Evolutionary conservation across 768 basidiomycete species (phyloP), one percentile per base, ranked within the genome.

Genomic region (Pisolithus sp.): DNA sequence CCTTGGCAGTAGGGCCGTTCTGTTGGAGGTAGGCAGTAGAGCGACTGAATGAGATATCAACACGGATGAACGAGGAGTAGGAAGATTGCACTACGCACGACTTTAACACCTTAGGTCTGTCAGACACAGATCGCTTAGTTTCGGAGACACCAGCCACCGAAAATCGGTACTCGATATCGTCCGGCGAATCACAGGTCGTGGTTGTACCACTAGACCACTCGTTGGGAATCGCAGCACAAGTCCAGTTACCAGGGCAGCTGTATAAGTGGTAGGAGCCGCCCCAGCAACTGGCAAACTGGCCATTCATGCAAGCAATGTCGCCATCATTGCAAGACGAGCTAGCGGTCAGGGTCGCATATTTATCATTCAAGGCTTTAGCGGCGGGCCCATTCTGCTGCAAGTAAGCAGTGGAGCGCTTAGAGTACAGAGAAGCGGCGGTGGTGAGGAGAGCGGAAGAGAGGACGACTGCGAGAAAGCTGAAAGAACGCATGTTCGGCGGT

Each of bases 381-480:
- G 59, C 62, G 20, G 55, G 59, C 17, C 59, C 62, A 1, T 63
- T 63, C n/a, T 63, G 52, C 46, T 63, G 59, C 24, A 63, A 53
- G 45, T 40, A 60, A 13, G 38, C 45, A 23, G 41, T 21, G 46
- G 50, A 53, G 24, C 62, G 59, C 52, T 55, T 63, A 20, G 51
- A 54, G 20, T 44, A 40, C 13, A 30, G 26, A 43, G 45, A 31
- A 20, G 59, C 62, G 17, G 59, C 61, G 4, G 62, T 62, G 18
- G 43, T 38, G 13, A 63, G 52, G 53, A 63, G 53, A 21, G 49
- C 30, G 34, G 17, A 61, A 17, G 54, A 13, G 53, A 63, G 46
- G 13, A 47, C 49, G 7, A 56, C 46, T 42, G 53, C 44, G 20
- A 53, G 44, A 24, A 36, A 36, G 54, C 44, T 61, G 60, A 56